Base-by-base conservation (phyloP, 257 asterid species). In the Henckelia pumila region DNA sequence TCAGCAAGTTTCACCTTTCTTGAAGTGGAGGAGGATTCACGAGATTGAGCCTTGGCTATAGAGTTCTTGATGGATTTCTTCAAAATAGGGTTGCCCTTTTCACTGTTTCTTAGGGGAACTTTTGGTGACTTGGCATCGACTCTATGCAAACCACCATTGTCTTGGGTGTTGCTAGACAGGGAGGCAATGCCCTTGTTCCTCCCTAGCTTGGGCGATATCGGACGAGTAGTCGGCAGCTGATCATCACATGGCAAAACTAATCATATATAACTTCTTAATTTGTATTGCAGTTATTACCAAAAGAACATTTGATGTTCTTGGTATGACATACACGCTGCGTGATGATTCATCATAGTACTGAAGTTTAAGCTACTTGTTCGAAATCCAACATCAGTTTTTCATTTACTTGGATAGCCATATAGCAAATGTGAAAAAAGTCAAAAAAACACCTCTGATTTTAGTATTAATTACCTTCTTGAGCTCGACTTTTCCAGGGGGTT, bases 171-270 rank as follows among this genome's bases (percentile, higher is more conserved):
- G 66, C 68, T 73, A 21, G 72, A 44, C 8, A 70, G 20, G 4
- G 78, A 62, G 57, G 56, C 49, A 4, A 72, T 68, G 62, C 60
- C 78, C 73, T 91, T 88, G 58, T 77, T 53, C 79, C 96, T 80
- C 26, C 98, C 96, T 1, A 91, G 86, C 83, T 91, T 91, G 20
- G 98, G 98, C 66, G 98, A 91, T 71, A 57, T 73, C 8, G 96
- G 76, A 5, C 98, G 92, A 0, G 98, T 91, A 1, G 84, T 85
- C 19, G 98, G 95, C 13, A 58, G 33, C 30, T 61, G 21, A 19
- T 56, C 32, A 40, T 53, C 58, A 70, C 73, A 73, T 33, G 22
- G 20, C 55, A 28, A 29, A 35, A 63, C 21, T 5, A 16, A 16
- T 47, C 55, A 47, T 47, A 26, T 4, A 1, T 4, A 1, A 26